phyloP scores from a whole-genome alignment of 2,329 filamentous ascomycete species.

The Colletotrichum kahawae region DNA sequence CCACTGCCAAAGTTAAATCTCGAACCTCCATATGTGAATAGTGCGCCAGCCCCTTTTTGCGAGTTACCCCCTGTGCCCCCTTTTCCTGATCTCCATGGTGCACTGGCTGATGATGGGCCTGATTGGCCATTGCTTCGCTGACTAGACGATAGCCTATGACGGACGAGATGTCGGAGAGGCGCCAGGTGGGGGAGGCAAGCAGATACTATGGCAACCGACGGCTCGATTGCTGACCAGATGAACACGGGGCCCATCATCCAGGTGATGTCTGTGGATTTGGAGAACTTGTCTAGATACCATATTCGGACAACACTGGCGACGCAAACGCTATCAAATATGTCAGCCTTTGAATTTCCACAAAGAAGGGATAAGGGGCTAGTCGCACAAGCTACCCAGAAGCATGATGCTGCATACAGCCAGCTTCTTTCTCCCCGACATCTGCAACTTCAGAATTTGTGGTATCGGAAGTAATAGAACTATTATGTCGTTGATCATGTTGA shows the following conservation, averaged over 20 bases:
- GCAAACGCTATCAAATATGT: not conserved
- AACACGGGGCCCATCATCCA: conserved; percentile 24
- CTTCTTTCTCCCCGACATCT: conserved; percentile 16
- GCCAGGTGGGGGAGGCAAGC: conserved; percentile 42
- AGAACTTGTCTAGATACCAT: conserved; percentile 7
- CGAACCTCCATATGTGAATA: conserved; percentile 10
- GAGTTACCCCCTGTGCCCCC: not conserved
- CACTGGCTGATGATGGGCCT: not conserved
- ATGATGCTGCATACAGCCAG: conserved; percentile 15
- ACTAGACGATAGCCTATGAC: not conserved
- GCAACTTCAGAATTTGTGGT: conserved; percentile 14
- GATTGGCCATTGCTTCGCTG: not conserved
- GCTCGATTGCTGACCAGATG: conserved; percentile 45
- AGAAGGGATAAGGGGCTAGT: not conserved
- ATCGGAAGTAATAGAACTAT: conserved; percentile 18
- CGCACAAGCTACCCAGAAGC: conserved; percentile 16
- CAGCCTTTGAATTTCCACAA: not conserved
- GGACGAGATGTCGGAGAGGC: conserved; percentile 24
- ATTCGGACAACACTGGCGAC: conserved; percentile 12
- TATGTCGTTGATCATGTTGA: conserved; percentile 20
- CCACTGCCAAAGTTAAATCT: not conserved
- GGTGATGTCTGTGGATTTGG: conserved; percentile 3
- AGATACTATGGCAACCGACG: conserved; percentile 42
- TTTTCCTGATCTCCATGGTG: not conserved
- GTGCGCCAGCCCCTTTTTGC: not conserved